These are phyloP conservation scores for Prunus kanzakura DNA, from an alignment of 306 rosid species.

Conservation along the genomic window DNA sequence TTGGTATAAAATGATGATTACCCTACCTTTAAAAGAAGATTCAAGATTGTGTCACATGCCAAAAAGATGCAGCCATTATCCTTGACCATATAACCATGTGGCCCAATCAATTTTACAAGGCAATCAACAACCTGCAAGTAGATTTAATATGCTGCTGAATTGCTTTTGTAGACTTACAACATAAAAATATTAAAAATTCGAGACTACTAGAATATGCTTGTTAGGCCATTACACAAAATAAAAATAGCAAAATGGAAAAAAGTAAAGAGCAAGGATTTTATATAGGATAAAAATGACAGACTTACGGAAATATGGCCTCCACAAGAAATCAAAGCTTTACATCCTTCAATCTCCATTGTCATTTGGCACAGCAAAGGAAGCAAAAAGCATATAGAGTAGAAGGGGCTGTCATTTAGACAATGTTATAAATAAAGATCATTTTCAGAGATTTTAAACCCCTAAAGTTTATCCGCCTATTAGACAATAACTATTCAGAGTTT, in stretches of 20 bases:
- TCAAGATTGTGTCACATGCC: constrained; percentile 89
- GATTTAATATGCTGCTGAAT: constrained; percentile 18
- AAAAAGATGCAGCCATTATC: constrained; percentile 57
- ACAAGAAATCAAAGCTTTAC: constrained; percentile 58
- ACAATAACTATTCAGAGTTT: constrained; percentile 17
- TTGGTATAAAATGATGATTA: constrained; percentile 14
- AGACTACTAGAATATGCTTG: not conserved
- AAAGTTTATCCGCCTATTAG: constrained; percentile 10
- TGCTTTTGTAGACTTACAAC: not conserved
- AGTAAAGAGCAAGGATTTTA: not conserved
- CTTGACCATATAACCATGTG: constrained; percentile 36
- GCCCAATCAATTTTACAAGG: constrained; percentile 56
- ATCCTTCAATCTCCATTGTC: constrained; percentile 77
- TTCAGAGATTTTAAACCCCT: not conserved
- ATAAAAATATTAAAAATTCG: not conserved
- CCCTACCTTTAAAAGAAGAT: constrained; percentile 74
- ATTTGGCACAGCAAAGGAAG: constrained; percentile 83
- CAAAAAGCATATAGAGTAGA: constrained; percentile 73
- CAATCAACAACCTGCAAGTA: constrained; percentile 73
- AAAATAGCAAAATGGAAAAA: not conserved
- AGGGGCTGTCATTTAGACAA: constrained; percentile 61
- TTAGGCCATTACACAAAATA: not conserved
- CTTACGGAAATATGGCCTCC: constrained; percentile 78
- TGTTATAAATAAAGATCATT: constrained; percentile 22
- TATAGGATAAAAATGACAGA: not conserved